These are phyloP conservation scores for Pyrenophora teres DNA, from an alignment of 2,329 filamentous ascomycete species.

Conservation along the genomic window DNA sequence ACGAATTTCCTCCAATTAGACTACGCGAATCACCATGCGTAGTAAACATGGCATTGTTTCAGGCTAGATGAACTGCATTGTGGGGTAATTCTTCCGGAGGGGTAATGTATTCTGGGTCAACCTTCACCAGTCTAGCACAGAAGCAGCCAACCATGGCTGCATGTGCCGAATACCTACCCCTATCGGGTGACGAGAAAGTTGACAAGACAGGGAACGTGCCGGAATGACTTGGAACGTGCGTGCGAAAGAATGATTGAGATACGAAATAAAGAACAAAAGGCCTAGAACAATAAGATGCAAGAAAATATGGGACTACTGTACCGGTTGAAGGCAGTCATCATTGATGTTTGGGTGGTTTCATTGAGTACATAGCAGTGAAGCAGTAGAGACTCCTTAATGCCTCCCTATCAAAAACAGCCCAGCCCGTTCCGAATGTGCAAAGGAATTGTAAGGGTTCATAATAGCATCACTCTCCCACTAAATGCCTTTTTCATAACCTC, in stretches of 20 bases:
- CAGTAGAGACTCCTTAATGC: slow-evolving; percentile 36
- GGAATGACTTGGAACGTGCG: too few relatives aligned
- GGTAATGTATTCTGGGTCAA: not conserved
- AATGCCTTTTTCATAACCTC: slow-evolving; percentile 38
- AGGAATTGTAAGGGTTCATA: slow-evolving; percentile 34
- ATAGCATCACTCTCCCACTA: slow-evolving; percentile 34
- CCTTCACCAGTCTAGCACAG: too few relatives aligned
- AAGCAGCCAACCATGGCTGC: too few relatives aligned
- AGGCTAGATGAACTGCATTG: slow-evolving; percentile 6
- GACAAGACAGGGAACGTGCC: too few relatives aligned
- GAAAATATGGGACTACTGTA: not conserved
- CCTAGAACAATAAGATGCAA: not conserved
- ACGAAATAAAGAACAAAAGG: too few relatives aligned
- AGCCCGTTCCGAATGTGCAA: slow-evolving; percentile 38
- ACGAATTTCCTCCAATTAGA: slow-evolving; percentile 14
- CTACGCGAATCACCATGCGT: not conserved
- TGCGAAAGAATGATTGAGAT: too few relatives aligned
- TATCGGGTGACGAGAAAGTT: too few relatives aligned
- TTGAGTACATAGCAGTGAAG: slow-evolving; percentile 40
- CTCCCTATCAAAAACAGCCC: slow-evolving; percentile 36
- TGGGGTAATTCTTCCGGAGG: not conserved
- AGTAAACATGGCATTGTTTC: slow-evolving; percentile 9
- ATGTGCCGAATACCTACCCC: too few relatives aligned
- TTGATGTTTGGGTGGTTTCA: slow-evolving; percentile 38
- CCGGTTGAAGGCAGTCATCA: slow-evolving; percentile 33